A percentile compares a stretch with the other conserved stretches of the same genome.
Evolutionary conservation across 306 rosid species (phyloP).

Genomic region (Begonia peltatifolia): DNA sequence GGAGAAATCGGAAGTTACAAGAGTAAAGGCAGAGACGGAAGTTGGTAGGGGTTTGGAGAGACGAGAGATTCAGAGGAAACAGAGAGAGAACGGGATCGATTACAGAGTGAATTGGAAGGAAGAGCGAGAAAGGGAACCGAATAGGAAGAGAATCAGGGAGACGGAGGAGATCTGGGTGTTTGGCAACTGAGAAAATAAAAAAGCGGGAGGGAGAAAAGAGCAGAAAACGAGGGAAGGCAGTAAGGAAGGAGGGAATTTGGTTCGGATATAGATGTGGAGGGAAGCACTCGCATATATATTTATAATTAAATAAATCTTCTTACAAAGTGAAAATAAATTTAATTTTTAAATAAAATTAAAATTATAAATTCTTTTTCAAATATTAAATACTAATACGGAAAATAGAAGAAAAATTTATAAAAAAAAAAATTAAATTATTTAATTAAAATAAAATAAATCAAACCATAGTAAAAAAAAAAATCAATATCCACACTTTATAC

Average conservation of each 20-base stretch:
- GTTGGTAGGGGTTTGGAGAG: constrained; percentile 4
- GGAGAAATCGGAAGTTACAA: constrained; percentile 6
- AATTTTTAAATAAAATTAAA: no score
- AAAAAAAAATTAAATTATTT: no score
- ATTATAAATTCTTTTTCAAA: no score
- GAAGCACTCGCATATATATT: constrained; percentile 27
- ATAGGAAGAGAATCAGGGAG: constrained; percentile 10
- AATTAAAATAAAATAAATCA: no score
- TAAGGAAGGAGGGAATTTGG: constrained; percentile 75
- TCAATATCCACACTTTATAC: no score
- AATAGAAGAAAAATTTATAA: no score
- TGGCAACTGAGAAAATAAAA: constrained; percentile 35
- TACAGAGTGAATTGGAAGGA: constrained; percentile 12
- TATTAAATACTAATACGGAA: no score
- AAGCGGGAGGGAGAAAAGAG: constrained; percentile 61
- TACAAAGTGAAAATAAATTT: no score
- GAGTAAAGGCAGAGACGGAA: not conserved
- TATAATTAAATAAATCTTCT: no score
- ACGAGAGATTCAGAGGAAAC: not conserved
- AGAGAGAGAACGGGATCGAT: constrained; percentile 14
- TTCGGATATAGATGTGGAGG: constrained; percentile 94
- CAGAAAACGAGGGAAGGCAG: constrained; percentile 71
- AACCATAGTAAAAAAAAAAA: no score
- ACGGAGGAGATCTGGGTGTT: constrained; percentile 38
- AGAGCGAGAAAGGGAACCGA: constrained; percentile 6